These are phyloP conservation scores for Ophiostoma australiae DNA, from an alignment of 2,329 filamentous ascomycete species.

Conservation along the genomic window DNA sequence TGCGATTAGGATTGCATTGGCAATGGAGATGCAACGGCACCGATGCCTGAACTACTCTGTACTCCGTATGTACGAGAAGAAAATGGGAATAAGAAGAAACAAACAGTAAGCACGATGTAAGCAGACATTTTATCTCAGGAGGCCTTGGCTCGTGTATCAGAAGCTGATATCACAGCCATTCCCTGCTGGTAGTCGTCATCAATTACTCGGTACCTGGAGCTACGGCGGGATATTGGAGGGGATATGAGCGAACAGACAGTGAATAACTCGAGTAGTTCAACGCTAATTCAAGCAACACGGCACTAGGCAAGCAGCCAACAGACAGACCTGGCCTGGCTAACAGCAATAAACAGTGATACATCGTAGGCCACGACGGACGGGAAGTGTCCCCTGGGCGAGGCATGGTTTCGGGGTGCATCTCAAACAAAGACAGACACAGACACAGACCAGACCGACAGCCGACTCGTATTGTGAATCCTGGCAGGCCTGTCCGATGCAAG, in stretches of 20 bases:
- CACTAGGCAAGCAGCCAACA: background rate
- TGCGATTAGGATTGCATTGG: too few relatives aligned
- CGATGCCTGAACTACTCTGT: too few relatives aligned
- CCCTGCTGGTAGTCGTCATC: background rate
- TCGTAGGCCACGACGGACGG: too few relatives aligned
- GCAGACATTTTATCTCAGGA: background rate
- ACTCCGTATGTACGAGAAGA: too few relatives aligned
- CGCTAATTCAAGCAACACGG: background rate
- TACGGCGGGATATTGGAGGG: background rate
- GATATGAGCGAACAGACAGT: constrained; percentile 1
- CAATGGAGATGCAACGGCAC: too few relatives aligned
- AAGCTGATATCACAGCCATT: background rate
- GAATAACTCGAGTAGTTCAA: background rate
- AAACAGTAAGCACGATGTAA: too few relatives aligned
- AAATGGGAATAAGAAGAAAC: too few relatives aligned
- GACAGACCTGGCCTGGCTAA: background rate
- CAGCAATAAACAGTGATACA: background rate
- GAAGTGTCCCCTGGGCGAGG: background rate
- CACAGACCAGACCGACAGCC: background rate
- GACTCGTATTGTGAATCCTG: background rate
- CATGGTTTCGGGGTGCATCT: background rate
- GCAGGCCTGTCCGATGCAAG: background rate
- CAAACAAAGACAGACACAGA: background rate
- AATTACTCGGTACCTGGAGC: background rate
- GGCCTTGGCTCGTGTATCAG: background rate